These are phyloP conservation scores for Cladophialophora carrionii DNA, from an alignment of 2,329 filamentous ascomycete species.

Conservation along the genomic window DNA sequence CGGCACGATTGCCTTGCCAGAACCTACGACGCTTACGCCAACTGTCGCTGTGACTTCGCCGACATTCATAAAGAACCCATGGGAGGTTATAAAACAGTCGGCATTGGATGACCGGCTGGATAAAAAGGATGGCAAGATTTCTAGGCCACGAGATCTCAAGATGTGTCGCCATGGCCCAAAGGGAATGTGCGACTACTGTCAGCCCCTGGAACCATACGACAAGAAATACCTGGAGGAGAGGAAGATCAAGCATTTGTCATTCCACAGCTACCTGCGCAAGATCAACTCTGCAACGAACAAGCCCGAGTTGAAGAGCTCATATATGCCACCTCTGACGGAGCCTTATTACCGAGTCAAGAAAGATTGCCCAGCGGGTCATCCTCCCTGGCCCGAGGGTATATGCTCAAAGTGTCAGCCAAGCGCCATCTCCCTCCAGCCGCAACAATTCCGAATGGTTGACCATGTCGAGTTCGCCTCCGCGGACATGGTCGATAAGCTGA, in stretches of 20 bases:
- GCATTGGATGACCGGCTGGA: slow-evolving; percentile 84
- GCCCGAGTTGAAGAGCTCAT: slow-evolving; percentile 88
- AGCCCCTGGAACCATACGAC: slow-evolving; percentile 93
- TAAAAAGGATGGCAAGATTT: slow-evolving; percentile 85
- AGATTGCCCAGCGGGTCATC: slow-evolving; percentile 90
- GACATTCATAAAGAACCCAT: slow-evolving; percentile 75
- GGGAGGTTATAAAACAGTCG: slow-evolving; percentile 90
- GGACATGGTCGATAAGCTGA: slow-evolving; percentile 80
- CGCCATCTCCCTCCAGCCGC: slow-evolving; percentile 91
- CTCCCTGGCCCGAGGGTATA: slow-evolving; percentile 92
- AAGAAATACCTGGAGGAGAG: slow-evolving; percentile 86
- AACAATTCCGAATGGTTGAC: slow-evolving; percentile 94
- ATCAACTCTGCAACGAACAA: slow-evolving; percentile 97
- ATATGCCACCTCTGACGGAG: slow-evolving; percentile 91
- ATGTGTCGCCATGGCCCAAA: slow-evolving; percentile 97
- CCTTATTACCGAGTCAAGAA: slow-evolving; percentile 87
- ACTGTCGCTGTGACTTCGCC: slow-evolving; percentile 38
- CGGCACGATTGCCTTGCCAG: slow-evolving; percentile 62
- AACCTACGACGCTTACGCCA: slow-evolving; percentile 49
- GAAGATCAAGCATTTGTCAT: slow-evolving; percentile 98
- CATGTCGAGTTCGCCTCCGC: slow-evolving; percentile 94
- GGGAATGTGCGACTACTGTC: slow-evolving; percentile 99
- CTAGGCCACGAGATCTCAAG: slow-evolving; percentile 70
- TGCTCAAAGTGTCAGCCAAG: slow-evolving; percentile 98
- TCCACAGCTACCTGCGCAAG: slow-evolving; percentile 92